Percentiles rank a stretch among this genome's conserved stretches.
phyloP scores from a whole-genome alignment of 192 early-diverging fungal genomes.

The Fimicolochytrium jonesii region DNA sequence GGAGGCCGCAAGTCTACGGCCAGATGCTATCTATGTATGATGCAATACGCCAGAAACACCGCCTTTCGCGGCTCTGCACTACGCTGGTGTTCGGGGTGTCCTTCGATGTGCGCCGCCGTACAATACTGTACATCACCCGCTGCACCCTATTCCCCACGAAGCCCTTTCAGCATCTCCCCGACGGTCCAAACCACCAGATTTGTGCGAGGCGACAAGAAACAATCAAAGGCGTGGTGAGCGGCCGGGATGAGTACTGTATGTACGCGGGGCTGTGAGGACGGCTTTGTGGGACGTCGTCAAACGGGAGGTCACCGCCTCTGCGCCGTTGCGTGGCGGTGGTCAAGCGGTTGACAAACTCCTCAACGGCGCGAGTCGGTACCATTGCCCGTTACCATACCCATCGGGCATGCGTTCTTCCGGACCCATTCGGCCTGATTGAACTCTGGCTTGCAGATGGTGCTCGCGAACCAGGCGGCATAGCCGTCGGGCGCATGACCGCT shows the following conservation, averaged over 20 bases:
- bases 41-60: no score
- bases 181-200: neutral
- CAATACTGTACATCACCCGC: neutral
- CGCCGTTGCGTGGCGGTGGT: no score
- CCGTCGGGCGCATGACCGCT: conserved; percentile 39
- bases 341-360: conserved; percentile 33
- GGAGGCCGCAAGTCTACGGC: no score
- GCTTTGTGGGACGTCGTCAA: conserved; percentile 19
- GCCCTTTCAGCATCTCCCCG: neutral
- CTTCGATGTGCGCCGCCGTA: neutral
- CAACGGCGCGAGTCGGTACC: conserved; percentile 29
- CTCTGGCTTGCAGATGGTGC: conserved; percentile 25
- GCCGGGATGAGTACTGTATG: conserved; percentile 18
- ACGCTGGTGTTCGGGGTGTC: no score
- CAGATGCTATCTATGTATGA: no score
- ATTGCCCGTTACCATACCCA: neutral
- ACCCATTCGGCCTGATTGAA: neutral
- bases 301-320: conserved; percentile 13
- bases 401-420: neutral
- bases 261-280: neutral
- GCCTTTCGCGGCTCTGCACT: no score
- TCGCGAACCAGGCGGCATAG: conserved; percentile 39
- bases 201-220: neutral
- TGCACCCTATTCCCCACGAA: neutral
- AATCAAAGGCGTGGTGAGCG: conserved; percentile 10